phyloP scores from a whole-genome alignment of 176 grass and related monocot species.

The Carex cristatella region DNA sequence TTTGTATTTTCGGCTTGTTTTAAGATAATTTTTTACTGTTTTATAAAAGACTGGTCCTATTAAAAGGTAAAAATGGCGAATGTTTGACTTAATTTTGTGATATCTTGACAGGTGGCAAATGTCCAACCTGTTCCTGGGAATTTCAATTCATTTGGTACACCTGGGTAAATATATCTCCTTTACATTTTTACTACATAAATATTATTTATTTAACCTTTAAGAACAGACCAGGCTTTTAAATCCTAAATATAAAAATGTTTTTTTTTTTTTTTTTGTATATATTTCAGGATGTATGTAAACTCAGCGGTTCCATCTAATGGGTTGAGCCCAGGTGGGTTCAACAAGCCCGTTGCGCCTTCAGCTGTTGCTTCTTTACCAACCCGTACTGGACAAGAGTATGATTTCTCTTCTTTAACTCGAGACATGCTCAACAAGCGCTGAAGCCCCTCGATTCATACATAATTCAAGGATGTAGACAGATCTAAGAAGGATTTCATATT shows the following conservation, averaged over 20 bases:
- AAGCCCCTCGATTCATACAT: constrained; percentile 5
- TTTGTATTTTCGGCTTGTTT: neutral
- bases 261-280: too few species aligned
- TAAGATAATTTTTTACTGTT: neutral
- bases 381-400: constrained; percentile 65
- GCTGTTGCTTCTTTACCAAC: constrained; percentile 39
- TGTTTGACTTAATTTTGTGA: constrained; percentile 11
- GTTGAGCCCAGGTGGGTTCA: constrained; percentile 21
- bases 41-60: neutral
- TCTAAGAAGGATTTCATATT: neutral
- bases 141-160: constrained; percentile 43
- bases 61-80: neutral
- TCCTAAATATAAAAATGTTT: neutral
- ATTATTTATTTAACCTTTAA: neutral
- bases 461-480: neutral
- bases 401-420: constrained; percentile 93
- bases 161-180: constrained; percentile 43
- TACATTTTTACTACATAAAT: neutral
- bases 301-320: constrained; percentile 43
- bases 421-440: constrained; percentile 73
- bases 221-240: constrained; percentile 5
- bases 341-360: constrained; percentile 30
- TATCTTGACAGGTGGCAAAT: constrained; percentile 43
- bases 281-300: constrained; percentile 37
- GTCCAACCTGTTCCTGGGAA: constrained; percentile 38